phyloP scores from a whole-genome alignment of 768 basidiomycete genomes.

The Auricularia auricula-judae region DNA sequence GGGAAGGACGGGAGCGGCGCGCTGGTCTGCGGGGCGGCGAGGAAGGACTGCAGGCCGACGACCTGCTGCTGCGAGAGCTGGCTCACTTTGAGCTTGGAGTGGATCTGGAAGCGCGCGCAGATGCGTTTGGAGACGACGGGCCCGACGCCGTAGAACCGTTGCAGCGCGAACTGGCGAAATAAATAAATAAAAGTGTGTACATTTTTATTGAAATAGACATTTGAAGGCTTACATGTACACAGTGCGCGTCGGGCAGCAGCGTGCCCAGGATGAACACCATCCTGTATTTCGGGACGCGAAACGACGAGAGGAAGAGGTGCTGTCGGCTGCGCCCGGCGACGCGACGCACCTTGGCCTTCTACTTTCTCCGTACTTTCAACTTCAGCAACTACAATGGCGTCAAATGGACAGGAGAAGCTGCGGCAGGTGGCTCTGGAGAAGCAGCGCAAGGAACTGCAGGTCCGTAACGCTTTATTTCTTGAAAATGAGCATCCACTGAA shows the following conservation, averaged over 20 bases:
- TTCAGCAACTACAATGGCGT: slow-evolving; percentile 43
- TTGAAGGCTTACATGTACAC: slow-evolving; percentile 33
- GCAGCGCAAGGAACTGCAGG: slow-evolving; percentile 46
- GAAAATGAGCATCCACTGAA: background rate
- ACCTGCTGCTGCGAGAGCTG: slow-evolving; percentile 80
- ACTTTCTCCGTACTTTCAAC: background rate
- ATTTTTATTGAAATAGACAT: slow-evolving; percentile 31
- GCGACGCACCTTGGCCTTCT: slow-evolving; percentile 1
- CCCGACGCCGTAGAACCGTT: slow-evolving; percentile 82
- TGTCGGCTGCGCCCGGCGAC: slow-evolving; percentile 3
- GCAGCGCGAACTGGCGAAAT: slow-evolving; percentile 67
- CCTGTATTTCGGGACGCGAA: slow-evolving; percentile 1
- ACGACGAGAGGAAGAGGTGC: no score
- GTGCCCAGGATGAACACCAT: slow-evolving; percentile 88
- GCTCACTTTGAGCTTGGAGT: slow-evolving; percentile 70
- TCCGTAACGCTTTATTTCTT: slow-evolving; percentile 5
- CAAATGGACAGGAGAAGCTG: slow-evolving; percentile 70
- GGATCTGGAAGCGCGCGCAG: slow-evolving; percentile 87
- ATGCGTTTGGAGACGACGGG: slow-evolving; percentile 63
- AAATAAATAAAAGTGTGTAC: background rate
- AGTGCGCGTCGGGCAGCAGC: slow-evolving; percentile 63
- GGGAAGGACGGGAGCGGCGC: slow-evolving; percentile 54
- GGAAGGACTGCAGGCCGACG: slow-evolving; percentile 85
- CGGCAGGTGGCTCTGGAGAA: slow-evolving; percentile 79
- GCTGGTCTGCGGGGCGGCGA: slow-evolving; percentile 79